phyloP scores from a whole-genome alignment of 2,329 filamentous ascomycete species.

The Conoideocrella luteorostrata region DNA sequence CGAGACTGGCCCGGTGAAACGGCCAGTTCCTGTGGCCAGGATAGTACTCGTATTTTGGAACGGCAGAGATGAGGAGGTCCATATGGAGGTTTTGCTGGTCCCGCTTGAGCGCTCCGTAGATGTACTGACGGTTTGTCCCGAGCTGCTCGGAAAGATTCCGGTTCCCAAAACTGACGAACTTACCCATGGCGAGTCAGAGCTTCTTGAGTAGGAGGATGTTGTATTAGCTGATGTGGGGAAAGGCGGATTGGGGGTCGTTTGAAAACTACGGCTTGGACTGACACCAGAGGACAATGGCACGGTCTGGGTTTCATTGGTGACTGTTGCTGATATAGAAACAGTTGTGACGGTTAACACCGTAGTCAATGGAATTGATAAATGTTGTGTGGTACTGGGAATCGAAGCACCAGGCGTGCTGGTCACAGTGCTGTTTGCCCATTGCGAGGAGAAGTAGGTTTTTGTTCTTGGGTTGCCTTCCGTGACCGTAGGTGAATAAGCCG shows the following conservation, averaged over 20 bases:
- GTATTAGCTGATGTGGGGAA: neutral
- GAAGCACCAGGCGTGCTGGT: neutral
- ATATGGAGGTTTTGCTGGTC: neutral
- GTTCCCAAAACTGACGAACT: constrained; percentile 6
- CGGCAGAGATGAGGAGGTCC: neutral
- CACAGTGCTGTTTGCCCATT: constrained; percentile 4
- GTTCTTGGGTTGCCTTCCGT: constrained; percentile 6
- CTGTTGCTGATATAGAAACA: neutral
- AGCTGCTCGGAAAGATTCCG: neutral
- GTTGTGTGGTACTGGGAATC: neutral
- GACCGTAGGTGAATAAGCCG: neutral
- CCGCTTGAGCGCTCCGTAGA: neutral
- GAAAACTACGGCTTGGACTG: neutral
- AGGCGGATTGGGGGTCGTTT: neutral
- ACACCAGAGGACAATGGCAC: neutral
- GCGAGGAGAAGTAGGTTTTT: constrained; percentile 6
- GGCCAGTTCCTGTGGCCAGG: too few species aligned
- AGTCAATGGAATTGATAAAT: constrained; percentile 1
- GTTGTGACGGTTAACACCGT: neutral
- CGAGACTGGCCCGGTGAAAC: too few species aligned
- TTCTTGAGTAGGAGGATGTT: neutral
- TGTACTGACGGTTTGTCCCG: neutral
- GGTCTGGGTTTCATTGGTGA: neutral
- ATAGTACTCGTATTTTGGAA: constrained; percentile 7
- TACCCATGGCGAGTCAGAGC: neutral